Base-by-base conservation (phyloP, 345 rosid species). In the Salix exigua region DNA sequence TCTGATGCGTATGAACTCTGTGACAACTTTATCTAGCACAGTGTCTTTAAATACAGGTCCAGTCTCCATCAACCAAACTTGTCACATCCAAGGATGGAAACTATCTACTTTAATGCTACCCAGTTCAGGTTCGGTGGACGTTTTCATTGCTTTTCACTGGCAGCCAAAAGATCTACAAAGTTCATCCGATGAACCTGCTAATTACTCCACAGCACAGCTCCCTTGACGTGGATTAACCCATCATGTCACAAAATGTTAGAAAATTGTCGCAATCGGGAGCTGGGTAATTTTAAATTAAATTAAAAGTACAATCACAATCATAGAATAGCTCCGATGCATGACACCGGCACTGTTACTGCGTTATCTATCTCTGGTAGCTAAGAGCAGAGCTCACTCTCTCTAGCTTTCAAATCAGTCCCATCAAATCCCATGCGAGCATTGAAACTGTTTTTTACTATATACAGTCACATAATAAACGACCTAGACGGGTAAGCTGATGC, bases 401-500 rank as follows among this genome's bases (percentile, higher is more conserved):
- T 23, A n/a, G 55, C 58, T 50, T 21, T 50, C 55, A 6, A 50
- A 18, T n/a, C 55, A 50, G n/a, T n/a, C 12, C 12, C 62, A 55
- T 55, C 62, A n/a, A n/a, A 44, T 55, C 12, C 26, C 9, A n/a
- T n/a, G 62, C 26, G 26, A 21, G 62, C n/a, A 11, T n/a, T 21
- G 62, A 62, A 48, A 61, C 51, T 25, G 48, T 8, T 12, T 63
- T 9, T 28, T 14, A 42, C 40, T 46, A 63, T 14, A 55, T 33
- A 19, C 2, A 55, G 12, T 6, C 23, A 13, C 23, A 38, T 73
- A 61, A 25, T 1, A 51, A 23, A 6, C 9, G 62, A 55, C 62
- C 51, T 35, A 75, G 72, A 40, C 67, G 82, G 80, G 74, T 2
- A 83, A 74, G 66, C n/a, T 64, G 21, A 69, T 31, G 50, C 65